These are phyloP conservation scores for Galerina sulciceps DNA, from an alignment of 768 basidiomycete genomes.

Conservation along the genomic window DNA sequence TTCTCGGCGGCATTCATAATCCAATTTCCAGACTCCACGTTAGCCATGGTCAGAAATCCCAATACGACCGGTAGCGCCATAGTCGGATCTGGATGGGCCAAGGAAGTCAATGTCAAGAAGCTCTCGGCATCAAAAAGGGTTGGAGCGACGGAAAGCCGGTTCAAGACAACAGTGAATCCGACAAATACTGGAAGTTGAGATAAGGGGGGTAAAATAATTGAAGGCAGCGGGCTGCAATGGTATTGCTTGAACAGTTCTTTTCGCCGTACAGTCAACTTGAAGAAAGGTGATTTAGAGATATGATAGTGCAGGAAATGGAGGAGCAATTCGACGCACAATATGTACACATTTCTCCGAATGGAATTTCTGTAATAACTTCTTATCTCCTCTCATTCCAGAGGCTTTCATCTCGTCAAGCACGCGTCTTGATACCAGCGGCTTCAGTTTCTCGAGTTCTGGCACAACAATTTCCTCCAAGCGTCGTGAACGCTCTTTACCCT, in stretches of 20 bases:
- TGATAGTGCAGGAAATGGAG: background rate
- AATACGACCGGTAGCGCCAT: conserved; percentile 69
- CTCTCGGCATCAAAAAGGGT: conserved; percentile 80
- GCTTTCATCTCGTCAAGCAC: conserved; percentile 59
- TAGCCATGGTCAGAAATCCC: conserved; percentile 77
- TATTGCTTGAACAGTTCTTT: conserved; percentile 65
- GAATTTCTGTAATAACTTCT: conserved; percentile 49
- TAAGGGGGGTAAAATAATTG: conserved; percentile 63
- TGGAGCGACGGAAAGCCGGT: conserved; percentile 54
- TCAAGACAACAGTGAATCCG: conserved; percentile 61
- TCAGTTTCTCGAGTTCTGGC: conserved; percentile 57
- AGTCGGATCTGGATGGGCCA: conserved; percentile 75
- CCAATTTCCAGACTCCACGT: conserved; percentile 80
- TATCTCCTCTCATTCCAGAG: conserved; percentile 57
- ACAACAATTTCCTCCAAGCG: conserved; percentile 64
- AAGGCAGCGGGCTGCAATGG: conserved; percentile 57
- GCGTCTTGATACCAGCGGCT: conserved; percentile 42
- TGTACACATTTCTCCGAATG: conserved; percentile 52
- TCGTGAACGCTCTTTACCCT: conserved; percentile 68
- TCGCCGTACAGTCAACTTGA: conserved; percentile 55
- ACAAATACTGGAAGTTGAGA: conserved; percentile 78
- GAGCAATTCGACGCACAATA: conserved; percentile 52
- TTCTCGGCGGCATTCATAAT: conserved; percentile 63
- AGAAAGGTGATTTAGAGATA: background rate
- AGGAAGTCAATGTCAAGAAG: conserved; percentile 72